Evolutionary conservation across 2,329 filamentous ascomycete species (phyloP), one percentile per base, ranked within the genome.

Genomic region (Coniella vitis): DNA sequence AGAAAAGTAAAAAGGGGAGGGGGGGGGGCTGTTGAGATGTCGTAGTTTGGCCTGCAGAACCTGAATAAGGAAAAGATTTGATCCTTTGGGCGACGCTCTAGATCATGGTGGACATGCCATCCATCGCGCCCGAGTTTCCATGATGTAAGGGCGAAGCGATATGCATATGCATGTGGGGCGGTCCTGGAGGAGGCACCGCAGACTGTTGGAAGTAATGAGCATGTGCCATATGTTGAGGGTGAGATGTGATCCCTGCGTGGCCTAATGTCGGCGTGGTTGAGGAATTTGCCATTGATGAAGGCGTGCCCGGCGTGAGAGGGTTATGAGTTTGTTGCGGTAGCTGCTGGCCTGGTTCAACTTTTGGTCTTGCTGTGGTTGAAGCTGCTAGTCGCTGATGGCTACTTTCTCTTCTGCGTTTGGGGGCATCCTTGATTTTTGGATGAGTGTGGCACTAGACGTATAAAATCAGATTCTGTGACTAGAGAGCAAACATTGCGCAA

Each of bases 361-460:
- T 75, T 38, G 71, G 65, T 60, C 73, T 79, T 8, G 69, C 62
- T 60, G 70, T 70, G 47, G 65, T 68, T 22, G 69, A 63, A 31
- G 67, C 65, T 21, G 66, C 68, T 37, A 70, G 60, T 38, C 72
- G 68, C 4, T 67, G 69, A 56, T 81, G 74, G 57, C 71, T 78
- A 60, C 72, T 81, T 60, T 86, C 83, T 39, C 83, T 75, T 47
- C 81, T 74, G 44, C 83, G 75, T 65, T 87, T 87, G 3, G 82
- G 81, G 1, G 79, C 76, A 56, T 87, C 84, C 62, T 85, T 86
- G 62, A 83, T 75, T 64, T 87, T 87, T 14, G 79, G 78, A 57
- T 86, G 83, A 1, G 81, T 82, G 61, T 87, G 83, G 57, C 84
- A 87, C 82, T 84, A 54, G 12, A 7, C 12, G 17, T 19, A 20